phyloP scores from a whole-genome alignment of 768 basidiomycete species.

The Xanthoconium stramineum region DNA sequence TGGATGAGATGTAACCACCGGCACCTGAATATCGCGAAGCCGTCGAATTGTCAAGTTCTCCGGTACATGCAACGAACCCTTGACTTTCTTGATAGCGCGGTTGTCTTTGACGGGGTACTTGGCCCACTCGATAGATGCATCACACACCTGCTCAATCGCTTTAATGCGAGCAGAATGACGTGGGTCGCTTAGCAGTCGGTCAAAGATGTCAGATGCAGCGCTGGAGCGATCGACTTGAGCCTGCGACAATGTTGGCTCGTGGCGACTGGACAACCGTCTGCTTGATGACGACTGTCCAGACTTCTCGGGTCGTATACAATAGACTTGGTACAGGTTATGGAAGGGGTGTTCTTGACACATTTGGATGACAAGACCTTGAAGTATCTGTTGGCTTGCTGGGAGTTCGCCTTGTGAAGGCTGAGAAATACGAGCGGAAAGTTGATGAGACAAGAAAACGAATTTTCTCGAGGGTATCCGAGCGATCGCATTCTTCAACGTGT shows the following conservation, averaged over 20 bases:
- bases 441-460: slow-evolving; percentile 89
- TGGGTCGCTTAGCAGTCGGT: slow-evolving; percentile 47
- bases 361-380: slow-evolving; percentile 62
- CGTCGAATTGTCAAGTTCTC: slow-evolving; percentile 41
- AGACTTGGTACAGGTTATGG: slow-evolving; percentile 89
- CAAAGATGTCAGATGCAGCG: slow-evolving; percentile 64
- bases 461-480: slow-evolving; percentile 76
- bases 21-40: slow-evolving; percentile 61
- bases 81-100: slow-evolving; percentile 19
- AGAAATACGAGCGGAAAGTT: slow-evolving; percentile 87
- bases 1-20: slow-evolving; percentile 73
- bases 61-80: slow-evolving; percentile 43
- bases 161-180: slow-evolving; percentile 37
- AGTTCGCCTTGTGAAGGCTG: slow-evolving; percentile 32
- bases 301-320: slow-evolving; percentile 55
- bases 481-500: slow-evolving; percentile 44
- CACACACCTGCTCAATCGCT: slow-evolving; percentile 58
- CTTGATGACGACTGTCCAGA: slow-evolving; percentile 18
- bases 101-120: slow-evolving; percentile 50
- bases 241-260: slow-evolving; percentile 34
- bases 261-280: slow-evolving; percentile 48
- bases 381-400: slow-evolving; percentile 48
- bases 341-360: slow-evolving; percentile 93
- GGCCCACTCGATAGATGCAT: slow-evolving; percentile 73
- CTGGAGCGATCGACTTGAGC: slow-evolving; percentile 54